phyloP scores from a whole-genome alignment of 2,329 filamentous ascomycete species.

The Bimuria novae-zelandiae region DNA sequence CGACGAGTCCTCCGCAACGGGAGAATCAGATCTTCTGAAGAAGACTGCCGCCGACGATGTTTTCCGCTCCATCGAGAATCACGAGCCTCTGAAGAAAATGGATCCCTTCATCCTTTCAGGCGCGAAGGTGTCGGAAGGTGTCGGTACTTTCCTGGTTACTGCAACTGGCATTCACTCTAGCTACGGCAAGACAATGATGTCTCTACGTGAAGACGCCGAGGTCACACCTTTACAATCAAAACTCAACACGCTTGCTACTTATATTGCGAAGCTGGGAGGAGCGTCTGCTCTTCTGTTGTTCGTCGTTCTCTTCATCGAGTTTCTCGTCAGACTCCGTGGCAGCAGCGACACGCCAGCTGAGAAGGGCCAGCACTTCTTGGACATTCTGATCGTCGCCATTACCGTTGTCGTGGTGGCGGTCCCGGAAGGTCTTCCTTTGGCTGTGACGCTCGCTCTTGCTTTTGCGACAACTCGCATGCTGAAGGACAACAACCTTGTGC shows the following conservation, averaged over 20 bases:
- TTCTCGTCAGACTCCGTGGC: slow-evolving; percentile 69
- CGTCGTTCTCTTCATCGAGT: slow-evolving; percentile 83
- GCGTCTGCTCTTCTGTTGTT: slow-evolving; percentile 80
- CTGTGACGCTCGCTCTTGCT: slow-evolving; percentile 69
- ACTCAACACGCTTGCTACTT: slow-evolving; percentile 75
- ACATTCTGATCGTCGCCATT: slow-evolving; percentile 67
- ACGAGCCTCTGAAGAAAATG: slow-evolving; percentile 66
- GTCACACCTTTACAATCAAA: slow-evolving; percentile 80
- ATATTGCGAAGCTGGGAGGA: slow-evolving; percentile 79
- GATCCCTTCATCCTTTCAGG: slow-evolving; percentile 90
- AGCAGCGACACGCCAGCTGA: slow-evolving; percentile 62
- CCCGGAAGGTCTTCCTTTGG: slow-evolving; percentile 68
- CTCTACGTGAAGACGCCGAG: slow-evolving; percentile 74
- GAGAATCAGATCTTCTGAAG: slow-evolving; percentile 73
- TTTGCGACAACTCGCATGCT: slow-evolving; percentile 71
- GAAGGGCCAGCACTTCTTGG: slow-evolving; percentile 74
- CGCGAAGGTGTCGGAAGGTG: slow-evolving; percentile 75
- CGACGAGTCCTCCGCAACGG: slow-evolving; percentile 76
- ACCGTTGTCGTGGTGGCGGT: slow-evolving; percentile 73
- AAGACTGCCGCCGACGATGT: slow-evolving; percentile 71
- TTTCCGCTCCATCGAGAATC: slow-evolving; percentile 65
- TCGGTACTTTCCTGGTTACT: slow-evolving; percentile 76
- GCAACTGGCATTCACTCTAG: slow-evolving; percentile 74
- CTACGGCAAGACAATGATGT: slow-evolving; percentile 79
- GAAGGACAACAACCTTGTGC: slow-evolving; percentile 73